Evolutionary conservation across 169 alveolate species (phyloP), one percentile per base, ranked within the genome.

Genomic region (Eimeria necatrix): DNA sequence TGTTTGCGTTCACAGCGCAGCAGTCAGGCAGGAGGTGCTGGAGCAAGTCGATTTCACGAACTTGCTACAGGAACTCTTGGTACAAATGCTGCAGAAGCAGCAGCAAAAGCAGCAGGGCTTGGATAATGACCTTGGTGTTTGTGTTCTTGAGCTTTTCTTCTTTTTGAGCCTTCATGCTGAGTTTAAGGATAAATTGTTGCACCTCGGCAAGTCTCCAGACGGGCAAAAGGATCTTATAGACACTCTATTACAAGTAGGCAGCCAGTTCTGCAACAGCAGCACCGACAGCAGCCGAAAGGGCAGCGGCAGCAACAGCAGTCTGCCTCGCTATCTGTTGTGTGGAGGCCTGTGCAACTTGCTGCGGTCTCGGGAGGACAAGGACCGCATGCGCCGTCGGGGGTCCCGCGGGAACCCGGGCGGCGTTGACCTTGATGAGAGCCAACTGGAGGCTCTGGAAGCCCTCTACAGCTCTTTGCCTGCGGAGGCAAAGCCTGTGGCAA

Each of bases 341-440:
- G 83, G 73, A 51, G 68, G 93, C 49, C 93, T 87, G 93, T 87
- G 93, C 93, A 87, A 87, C 52, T n/a, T 87, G 61, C 61, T 87
- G 93, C 32, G 68, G 84, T 87, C 93, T 60, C 81, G 93, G 16
- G 93, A 18, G 10, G 93, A 87, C 70, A 49, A 49, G n/a, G 73
- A 81, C 46, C 9, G 52, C 7, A 32, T 59, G 41, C 51, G 92
- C 26, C 26, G 93, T 20, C 64, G 24, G 53, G 68, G 68, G 93
- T n/a, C 53, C 46, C 3, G 70, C 16, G 85, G 84, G 51, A 2
- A 14, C 85, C 64, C 46, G 60, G 84, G 59, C 26, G 53, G 85
- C 93, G 48, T 68, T 12, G 85, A 87, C 81, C 12, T 87, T 8
- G 93, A 87, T 52, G 93, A 87, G 16, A 48, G 51, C 26, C 93